A percentile compares a stretch with the other conserved stretches of the same genome.
phyloP scores from a whole-genome alignment of 176 grass and related monocot genomes.

The Eleusine coracana region DNA sequence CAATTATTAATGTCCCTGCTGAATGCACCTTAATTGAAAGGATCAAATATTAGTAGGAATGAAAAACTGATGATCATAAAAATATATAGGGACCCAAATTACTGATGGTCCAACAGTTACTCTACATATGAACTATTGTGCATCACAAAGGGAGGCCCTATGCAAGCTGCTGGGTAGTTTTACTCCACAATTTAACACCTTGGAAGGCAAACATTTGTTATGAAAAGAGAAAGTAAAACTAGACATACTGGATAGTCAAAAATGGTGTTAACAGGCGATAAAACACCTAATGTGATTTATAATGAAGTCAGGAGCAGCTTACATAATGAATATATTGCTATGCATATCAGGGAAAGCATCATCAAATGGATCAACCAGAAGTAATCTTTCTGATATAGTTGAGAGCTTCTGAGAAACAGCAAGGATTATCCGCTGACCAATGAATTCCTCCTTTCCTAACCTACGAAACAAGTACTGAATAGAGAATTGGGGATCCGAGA shows the following conservation, averaged over 20 bases:
- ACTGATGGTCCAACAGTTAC: neutral
- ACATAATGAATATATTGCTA: slow-evolving; percentile 87
- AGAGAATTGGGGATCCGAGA: slow-evolving; percentile 74
- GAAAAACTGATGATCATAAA: neutral
- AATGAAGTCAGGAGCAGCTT: slow-evolving; percentile 39
- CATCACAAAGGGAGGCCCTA: neutral
- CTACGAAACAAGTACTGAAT: slow-evolving; percentile 79
- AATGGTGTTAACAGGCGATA: neutral
- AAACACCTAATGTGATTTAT: slow-evolving; percentile 7
- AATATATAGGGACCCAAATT: slow-evolving; percentile 5
- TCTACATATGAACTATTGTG: neutral
- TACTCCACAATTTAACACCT: slow-evolving; percentile 8
- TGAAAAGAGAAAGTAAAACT: neutral
- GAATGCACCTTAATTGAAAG: neutral
- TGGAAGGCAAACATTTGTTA: neutral
- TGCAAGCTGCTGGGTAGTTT: neutral
- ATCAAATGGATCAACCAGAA: slow-evolving; percentile 87
- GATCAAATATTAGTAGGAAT: neutral
- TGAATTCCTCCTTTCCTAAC: slow-evolving; percentile 71
- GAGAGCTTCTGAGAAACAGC: slow-evolving; percentile 83
- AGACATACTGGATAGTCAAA: neutral
- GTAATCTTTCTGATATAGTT: slow-evolving; percentile 69
- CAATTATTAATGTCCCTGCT: neutral
- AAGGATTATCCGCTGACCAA: slow-evolving; percentile 84
- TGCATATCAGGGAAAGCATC: slow-evolving; percentile 76